Evolutionary conservation across 2,329 filamentous ascomycete genomes (phyloP).

Genomic region (Colletotrichum ledebouriae): DNA sequence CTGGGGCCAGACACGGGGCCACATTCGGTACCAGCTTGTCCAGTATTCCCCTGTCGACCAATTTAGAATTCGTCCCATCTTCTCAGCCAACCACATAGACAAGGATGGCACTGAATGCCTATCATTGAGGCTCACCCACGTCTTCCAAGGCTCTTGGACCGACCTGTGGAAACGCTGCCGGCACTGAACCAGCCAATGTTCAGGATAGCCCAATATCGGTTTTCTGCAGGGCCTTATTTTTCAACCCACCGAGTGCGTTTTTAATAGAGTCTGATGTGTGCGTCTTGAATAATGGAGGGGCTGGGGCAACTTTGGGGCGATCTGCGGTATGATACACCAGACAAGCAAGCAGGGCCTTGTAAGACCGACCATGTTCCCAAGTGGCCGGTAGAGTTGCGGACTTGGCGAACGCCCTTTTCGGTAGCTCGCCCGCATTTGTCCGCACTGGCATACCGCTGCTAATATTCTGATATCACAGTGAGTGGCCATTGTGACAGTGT

Average conservation of each 20-base stretch:
- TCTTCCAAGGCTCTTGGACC: constrained; percentile 12
- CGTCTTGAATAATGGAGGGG: constrained; percentile 10
- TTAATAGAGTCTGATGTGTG: neutral
- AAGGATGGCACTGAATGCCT: constrained; percentile 22
- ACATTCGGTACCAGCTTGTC: constrained; percentile 35
- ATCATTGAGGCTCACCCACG: constrained; percentile 29
- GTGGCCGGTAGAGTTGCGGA: constrained; percentile 33
- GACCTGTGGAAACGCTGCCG: constrained; percentile 24
- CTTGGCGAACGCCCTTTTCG: constrained; percentile 31
- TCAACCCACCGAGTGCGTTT: neutral
- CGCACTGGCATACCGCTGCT: constrained; percentile 12
- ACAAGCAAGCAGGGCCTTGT: constrained; percentile 27
- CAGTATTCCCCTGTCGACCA: constrained; percentile 26
- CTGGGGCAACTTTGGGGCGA: constrained; percentile 16
- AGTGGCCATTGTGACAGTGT: constrained; percentile 24
- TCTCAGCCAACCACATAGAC: constrained; percentile 34
- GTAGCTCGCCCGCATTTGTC: constrained; percentile 21
- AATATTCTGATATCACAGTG: constrained; percentile 10
- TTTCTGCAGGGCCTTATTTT: neutral
- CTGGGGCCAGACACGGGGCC: constrained; percentile 32
- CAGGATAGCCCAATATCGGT: neutral
- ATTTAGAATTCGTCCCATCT: constrained; percentile 43
- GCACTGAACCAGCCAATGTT: neutral
- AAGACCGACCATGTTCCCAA: constrained; percentile 33
- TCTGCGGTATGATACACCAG: constrained; percentile 33